phyloP scores from a whole-genome alignment of 2,329 filamentous ascomycete species.

The Fusarium sp. region DNA sequence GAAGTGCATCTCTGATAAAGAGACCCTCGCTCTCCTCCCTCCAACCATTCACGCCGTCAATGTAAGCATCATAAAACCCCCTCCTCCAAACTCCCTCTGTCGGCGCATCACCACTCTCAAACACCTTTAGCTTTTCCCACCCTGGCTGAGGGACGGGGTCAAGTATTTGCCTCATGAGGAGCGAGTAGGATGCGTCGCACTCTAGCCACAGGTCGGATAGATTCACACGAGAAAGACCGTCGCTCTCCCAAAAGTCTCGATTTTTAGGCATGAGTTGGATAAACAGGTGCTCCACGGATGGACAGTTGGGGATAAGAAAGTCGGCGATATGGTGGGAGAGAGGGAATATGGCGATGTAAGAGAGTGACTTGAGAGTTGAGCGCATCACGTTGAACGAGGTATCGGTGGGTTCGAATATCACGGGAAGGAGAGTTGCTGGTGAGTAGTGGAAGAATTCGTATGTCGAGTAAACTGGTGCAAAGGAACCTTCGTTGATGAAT shows the following conservation, averaged over 20 bases:
- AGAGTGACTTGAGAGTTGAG: constrained; percentile 60
- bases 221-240: constrained; percentile 55
- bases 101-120: constrained; percentile 62
- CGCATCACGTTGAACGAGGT: constrained; percentile 50
- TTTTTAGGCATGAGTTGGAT: constrained; percentile 61
- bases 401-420: constrained; percentile 59
- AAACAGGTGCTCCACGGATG: constrained; percentile 63
- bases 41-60: constrained; percentile 54
- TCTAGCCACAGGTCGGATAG: constrained; percentile 64
- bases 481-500: constrained; percentile 80
- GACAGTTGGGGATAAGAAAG: constrained; percentile 60
- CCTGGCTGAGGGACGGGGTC: constrained; percentile 38
- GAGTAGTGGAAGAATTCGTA: constrained; percentile 78
- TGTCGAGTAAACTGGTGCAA: constrained; percentile 75
- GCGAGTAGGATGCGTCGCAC: constrained; percentile 61
- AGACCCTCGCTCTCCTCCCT: constrained; percentile 57
- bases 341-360: constrained; percentile 76
- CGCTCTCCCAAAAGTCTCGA: constrained; percentile 51
- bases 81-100: constrained; percentile 60
- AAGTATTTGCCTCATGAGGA: constrained; percentile 58
- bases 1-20: constrained; percentile 49
- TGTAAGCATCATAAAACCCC: constrained; percentile 55
- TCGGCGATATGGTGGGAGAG: constrained; percentile 69
- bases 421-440: constrained; percentile 70
- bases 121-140: constrained; percentile 58